These are phyloP conservation scores for Parmelia sp. DNA, from an alignment of 495 filamentous ascomycete genomes.

Conservation along the genomic window DNA sequence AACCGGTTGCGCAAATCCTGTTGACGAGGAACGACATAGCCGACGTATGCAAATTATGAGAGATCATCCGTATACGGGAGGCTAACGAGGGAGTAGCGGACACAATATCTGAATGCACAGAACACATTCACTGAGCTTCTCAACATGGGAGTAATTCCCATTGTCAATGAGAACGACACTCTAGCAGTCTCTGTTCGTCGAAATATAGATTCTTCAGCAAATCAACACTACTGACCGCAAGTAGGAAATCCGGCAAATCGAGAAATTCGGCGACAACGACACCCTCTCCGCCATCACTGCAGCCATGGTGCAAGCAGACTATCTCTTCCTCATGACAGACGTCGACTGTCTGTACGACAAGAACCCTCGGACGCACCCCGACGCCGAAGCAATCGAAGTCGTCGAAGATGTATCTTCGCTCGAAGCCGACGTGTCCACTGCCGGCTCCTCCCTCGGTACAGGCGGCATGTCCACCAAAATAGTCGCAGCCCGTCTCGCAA, in stretches of 20 bases:
- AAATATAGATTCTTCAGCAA: background rate
- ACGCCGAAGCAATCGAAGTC: conserved; percentile 84
- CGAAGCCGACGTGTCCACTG: conserved; percentile 85
- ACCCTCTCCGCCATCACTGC: conserved; percentile 94
- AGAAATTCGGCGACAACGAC: conserved; percentile 97
- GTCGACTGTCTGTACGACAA: conserved; percentile 96
- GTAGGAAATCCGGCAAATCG: conserved; percentile 59
- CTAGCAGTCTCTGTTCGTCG: conserved; percentile 69
- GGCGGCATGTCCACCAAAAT: conserved; percentile 98
- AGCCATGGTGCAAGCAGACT: conserved; percentile 94
- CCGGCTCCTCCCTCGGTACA: conserved; percentile 85
- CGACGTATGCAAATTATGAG: conserved; percentile 53
- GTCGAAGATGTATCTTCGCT: conserved; percentile 82
- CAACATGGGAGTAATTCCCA: conserved; percentile 93
- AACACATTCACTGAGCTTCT: conserved; percentile 87
- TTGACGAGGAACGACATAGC: conserved; percentile 96
- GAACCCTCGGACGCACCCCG: conserved; percentile 77
- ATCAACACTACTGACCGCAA: conserved; percentile 16
- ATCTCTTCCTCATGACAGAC: conserved; percentile 97
- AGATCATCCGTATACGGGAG: background rate
- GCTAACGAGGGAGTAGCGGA: conserved; percentile 50
- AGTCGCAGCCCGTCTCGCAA: conserved; percentile 86
- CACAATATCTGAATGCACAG: conserved; percentile 92
- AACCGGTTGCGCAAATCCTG: conserved; percentile 90
- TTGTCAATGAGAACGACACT: conserved; percentile 98